These are phyloP conservation scores for Colletotrichum tabaci DNA, from an alignment of 2,329 filamentous ascomycete genomes.

Conservation along the genomic window DNA sequence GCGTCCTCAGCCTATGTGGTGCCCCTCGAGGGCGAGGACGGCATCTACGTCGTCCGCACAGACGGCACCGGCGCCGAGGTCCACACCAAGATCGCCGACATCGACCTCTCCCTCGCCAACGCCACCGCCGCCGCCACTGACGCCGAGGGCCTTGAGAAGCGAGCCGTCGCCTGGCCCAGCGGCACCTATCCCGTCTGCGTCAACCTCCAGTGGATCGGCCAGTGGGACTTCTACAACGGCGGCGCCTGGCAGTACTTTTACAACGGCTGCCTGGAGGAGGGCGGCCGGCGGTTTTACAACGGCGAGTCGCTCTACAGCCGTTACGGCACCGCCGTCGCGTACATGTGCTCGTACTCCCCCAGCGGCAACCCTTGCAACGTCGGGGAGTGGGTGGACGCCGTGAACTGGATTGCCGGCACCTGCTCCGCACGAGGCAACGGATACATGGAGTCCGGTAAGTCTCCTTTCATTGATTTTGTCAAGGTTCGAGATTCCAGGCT, in stretches of 20 bases:
- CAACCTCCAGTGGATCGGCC: constrained; percentile 14
- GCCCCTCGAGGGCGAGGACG: constrained; percentile 5
- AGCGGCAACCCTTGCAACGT: constrained; percentile 14
- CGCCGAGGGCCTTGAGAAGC: not conserved
- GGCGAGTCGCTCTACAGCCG: constrained; percentile 12
- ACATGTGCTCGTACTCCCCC: constrained; percentile 16
- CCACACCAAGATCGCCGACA: constrained; percentile 20
- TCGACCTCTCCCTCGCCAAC: not conserved
- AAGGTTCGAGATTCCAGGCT: not conserved
- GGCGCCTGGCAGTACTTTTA: constrained; percentile 15
- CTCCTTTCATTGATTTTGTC: not conserved
- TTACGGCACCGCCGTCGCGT: constrained; percentile 6
- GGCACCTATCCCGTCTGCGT: constrained; percentile 18
- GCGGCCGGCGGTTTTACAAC: constrained; percentile 11
- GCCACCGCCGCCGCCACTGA: not conserved
- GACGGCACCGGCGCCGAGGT: constrained; percentile 6
- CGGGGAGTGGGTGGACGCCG: constrained; percentile 12
- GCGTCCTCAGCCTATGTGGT: not conserved
- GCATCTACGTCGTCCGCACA: constrained; percentile 3
- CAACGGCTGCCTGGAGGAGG: not conserved
- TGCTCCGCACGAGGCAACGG: not conserved
- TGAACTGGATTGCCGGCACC: constrained; percentile 12
- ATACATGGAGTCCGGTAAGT: constrained; percentile 7
- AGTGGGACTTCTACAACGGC: constrained; percentile 10
- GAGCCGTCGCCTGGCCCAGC: constrained; percentile 12